Evolutionary conservation across 2,329 filamentous ascomycete genomes (phyloP), one percentile per base, ranked within the genome.

Genomic region (Fusarium sp.): DNA sequence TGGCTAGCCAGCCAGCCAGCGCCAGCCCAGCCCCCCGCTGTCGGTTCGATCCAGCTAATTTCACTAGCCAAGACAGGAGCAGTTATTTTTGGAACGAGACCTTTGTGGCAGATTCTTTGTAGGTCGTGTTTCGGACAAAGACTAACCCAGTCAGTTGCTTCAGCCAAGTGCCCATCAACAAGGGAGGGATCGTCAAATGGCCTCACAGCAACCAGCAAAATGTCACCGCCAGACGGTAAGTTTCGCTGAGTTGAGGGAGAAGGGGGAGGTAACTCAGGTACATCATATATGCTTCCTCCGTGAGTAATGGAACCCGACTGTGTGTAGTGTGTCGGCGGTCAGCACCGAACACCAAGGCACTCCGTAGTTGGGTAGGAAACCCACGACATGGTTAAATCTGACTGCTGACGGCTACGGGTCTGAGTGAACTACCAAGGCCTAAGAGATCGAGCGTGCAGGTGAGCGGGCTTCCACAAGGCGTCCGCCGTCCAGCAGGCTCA

Each of bases 31-130:
- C 39, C 30, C 33, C 59, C 64, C 68, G 58, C 40, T 55, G 56
- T 68, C 61, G 67, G 65, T 56, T 69, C 50, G 57, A 51, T 55
- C 57, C 58, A 71, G 67, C 59, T 65, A 73, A 70, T 72, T 62
- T 72, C 59, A 60, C 65, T 56, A 14, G 40, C 52, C 23, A 51
- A 68, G 51, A 53, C 44, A 66, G 47, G 47, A 37, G 15, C 39
- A 17, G 46, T 47, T 73, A 73, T 73, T 73, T 73, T 73, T 73
- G 57, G 71, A 66, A 64, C 19, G 19, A n/a, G 6, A 32, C 30
- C 23, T 51, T 37, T 58, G 48, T 61, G 63, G 63, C 63, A 71
- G 66, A 68, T 61, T 70, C 51, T 54, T 58, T 46, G 52, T 39
- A 39, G 57, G 46, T 35, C 58, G 23, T 56, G 71, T 73, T 73